These are phyloP conservation scores for Auricularia heimuer DNA, from an alignment of 768 basidiomycete genomes.

Conservation along the genomic window DNA sequence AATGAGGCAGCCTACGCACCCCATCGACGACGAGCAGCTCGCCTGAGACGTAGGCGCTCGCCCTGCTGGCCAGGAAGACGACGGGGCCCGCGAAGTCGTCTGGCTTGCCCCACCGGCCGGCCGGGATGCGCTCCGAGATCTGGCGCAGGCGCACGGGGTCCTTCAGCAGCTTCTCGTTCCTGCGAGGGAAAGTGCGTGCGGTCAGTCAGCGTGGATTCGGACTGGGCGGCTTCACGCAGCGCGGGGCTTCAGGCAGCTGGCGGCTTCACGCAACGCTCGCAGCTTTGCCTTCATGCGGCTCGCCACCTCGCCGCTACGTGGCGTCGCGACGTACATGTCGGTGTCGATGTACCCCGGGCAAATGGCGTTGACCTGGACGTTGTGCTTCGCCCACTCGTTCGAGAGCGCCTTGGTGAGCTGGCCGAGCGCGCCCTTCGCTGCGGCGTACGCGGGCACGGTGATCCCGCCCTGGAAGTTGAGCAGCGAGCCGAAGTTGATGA, in stretches of 20 bases:
- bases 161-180: constrained; percentile 55
- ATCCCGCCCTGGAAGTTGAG: constrained; percentile 52
- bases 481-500: constrained; percentile 61
- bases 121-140: constrained; percentile 66
- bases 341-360: constrained; percentile 84
- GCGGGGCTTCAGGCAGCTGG: too few relatives aligned
- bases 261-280: too few relatives aligned
- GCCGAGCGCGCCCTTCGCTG: constrained; percentile 81
- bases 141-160: constrained; percentile 59
- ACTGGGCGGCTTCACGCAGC: too few relatives aligned
- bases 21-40: constrained; percentile 65
- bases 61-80: constrained; percentile 59
- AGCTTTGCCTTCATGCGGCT: too few relatives aligned
- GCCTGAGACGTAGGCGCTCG: constrained; percentile 64
- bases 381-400: constrained; percentile 87
- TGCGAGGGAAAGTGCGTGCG: constrained; percentile 15
- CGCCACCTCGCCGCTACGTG: too few relatives aligned
- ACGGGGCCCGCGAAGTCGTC: constrained; percentile 65
- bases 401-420: constrained; percentile 82
- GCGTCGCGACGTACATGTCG: constrained; percentile 53
- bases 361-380: constrained; percentile 82
- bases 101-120: constrained; percentile 61
- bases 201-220: too few relatives aligned
- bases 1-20: constrained; percentile 28
- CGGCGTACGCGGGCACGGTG: constrained; percentile 81